Evolutionary conservation across 2,329 filamentous ascomycete genomes (phyloP), one percentile per base, ranked within the genome.

Genomic region (Pseudogymnoascus sp.): DNA sequence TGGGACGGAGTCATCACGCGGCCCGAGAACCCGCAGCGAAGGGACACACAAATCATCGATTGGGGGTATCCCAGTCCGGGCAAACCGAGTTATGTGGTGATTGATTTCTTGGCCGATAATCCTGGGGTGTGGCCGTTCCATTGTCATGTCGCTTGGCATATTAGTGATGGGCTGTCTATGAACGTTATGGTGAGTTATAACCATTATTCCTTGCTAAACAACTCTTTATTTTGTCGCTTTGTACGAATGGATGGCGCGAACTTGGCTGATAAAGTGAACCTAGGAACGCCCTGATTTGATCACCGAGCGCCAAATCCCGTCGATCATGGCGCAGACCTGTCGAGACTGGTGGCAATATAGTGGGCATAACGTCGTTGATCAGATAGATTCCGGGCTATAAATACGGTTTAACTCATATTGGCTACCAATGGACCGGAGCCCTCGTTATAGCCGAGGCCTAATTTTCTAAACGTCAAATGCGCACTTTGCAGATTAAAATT

Each of bases 321-420:
- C 74, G 31, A 76, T 77, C 18, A 78, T 84, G 63, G 76, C 77
- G n/a, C 77, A 85, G 70, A 83, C 80, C 35, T 83, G 80, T 66
- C 70, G 76, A 56, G 77, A 83, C 66, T 84, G 83, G 83, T 75
- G 72, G 2, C 68, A 68, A 7, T 84, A 78, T 75, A 82, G 80
- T 6, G 67, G 73, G 16, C 72, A 74, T 2, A 77, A 82, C 64
- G 73, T 80, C 4, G 76, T 77, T 1, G 74, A 75, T 8, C 79
- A 81, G 71, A 82, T 82, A 64, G 79, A 84, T 66, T 63, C 62
- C 5, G 59, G 62, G 12, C 11, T 63, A n/a, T 63, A 44, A 44
- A 23, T n/a, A 38, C 31, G 40, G 18, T 44, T 44, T 44, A 11
- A 23, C 40, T 44, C 40, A 44, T 23, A 44, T 44, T 44, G 18